Base-by-base conservation (phyloP, 495 filamentous ascomycete species). In the Pyronema domesticum region DNA sequence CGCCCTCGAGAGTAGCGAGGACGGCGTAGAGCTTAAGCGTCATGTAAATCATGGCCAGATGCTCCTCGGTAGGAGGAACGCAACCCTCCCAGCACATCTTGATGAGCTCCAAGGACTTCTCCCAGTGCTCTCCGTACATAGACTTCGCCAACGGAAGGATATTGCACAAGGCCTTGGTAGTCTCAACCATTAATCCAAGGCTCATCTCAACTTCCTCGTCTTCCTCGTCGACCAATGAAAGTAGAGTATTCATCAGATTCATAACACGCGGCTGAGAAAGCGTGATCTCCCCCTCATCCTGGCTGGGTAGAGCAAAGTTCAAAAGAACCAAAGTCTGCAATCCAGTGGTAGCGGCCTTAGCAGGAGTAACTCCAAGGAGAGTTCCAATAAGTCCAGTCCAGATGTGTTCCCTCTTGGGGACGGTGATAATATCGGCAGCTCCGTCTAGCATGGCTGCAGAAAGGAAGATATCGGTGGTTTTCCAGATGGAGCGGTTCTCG, bases 41-140 rank as follows among this genome's bases (percentile, higher is more conserved):
- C 18, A 81, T 73, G 57, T 56, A 63, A 14, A 59, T 11, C 30
- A 63, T 44, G 7, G 63, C 59, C 7, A 63, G 37, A 37, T 60
- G 51, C 35, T 48, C 10, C 17, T 64, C 54, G 9, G 51, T 36
- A 18, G 58, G 50, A 18, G 34, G 34, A n/a, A 44, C 51, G 23
- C 61, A 63, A 7, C 57, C 54, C 48, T 43, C 49, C 55, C 51
- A 55, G 23, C 59, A 63, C 11, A 54, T 49, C 34, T 40, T 45
- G 37, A 65, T 30, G 30, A 71, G 69, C 33, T 67, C 68, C 76
- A 80, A 82, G 10, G 78, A 66, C 19, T 68, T 62, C 55, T 79
- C 73, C 91, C 91, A 98, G 62, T 91, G 85, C 1, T 79, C 73
- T 1, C 89, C 91, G 63, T 93, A 95, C 6, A 91, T 78, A 40